Evolutionary conservation across 1,284 basidiomycete genomes (phyloP).

Genomic region (Ceratobasidium sp.): DNA sequence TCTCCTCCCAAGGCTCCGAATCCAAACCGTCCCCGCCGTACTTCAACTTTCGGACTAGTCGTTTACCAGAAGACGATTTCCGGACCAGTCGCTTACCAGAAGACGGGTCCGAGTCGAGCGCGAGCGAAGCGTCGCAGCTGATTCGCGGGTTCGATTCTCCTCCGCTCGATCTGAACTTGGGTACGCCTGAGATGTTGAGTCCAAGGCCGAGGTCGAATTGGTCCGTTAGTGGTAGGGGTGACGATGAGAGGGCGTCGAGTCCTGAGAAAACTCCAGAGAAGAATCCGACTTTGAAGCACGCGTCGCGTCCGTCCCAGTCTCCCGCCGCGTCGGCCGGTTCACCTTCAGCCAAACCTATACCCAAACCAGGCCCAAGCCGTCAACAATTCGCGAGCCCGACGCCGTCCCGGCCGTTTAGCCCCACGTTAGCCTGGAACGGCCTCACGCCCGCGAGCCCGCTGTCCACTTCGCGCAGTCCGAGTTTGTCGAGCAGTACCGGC

Average conservation of each 20-base stretch:
- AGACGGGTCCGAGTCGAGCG: conserved; percentile 3
- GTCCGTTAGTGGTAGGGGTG: not conserved
- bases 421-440: conserved; percentile 19
- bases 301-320: not conserved
- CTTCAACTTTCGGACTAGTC: too few species aligned
- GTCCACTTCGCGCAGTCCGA: conserved; percentile 1
- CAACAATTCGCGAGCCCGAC: not conserved
- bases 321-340: not conserved
- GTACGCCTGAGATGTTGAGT: conserved; percentile 14
- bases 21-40: too few species aligned
- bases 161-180: not conserved
- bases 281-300: not conserved
- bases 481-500: conserved; percentile 12
- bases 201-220: not conserved
- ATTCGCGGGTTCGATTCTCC: conserved; percentile 29
- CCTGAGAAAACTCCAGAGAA: not conserved
- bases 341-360: not conserved
- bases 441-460: conserved; percentile 33
- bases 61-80: too few species aligned
- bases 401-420: conserved; percentile 27
- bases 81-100: too few species aligned
- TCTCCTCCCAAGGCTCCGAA: too few species aligned
- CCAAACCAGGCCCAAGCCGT: not conserved
- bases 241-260: not conserved
- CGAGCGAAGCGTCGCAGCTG: conserved; percentile 32